Conservation (phyloP, 768 basidiomycete species). For the Phlebiopsis gigantea region DNA sequence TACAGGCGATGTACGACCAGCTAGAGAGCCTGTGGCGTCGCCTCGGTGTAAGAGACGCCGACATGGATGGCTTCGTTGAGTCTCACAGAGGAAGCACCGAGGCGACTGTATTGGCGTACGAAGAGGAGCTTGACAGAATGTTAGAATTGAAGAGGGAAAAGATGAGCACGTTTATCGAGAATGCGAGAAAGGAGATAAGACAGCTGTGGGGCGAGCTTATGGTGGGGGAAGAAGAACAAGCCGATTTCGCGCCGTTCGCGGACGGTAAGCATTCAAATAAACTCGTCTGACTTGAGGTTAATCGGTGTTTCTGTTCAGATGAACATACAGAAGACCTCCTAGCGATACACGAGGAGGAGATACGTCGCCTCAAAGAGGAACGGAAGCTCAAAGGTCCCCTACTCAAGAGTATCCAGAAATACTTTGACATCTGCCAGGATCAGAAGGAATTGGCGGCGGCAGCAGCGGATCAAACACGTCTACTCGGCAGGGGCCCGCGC, state of each 20-base stretch:
- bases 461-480: slow-evolving; percentile 74
- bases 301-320: slow-evolving; percentile 39
- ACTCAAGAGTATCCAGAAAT: slow-evolving; percentile 74
- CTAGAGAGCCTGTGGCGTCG: slow-evolving; percentile 88
- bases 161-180: slow-evolving; percentile 79
- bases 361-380: slow-evolving; percentile 76
- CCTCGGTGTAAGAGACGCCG: slow-evolving; percentile 71
- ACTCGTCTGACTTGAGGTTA: background rate
- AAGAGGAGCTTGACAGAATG: slow-evolving; percentile 88
- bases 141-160: slow-evolving; percentile 81
- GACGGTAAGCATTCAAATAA: slow-evolving; percentile 53
- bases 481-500: slow-evolving; percentile 74
- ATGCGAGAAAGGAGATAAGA: slow-evolving; percentile 76
- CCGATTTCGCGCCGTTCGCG: slow-evolving; percentile 73
- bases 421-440: slow-evolving; percentile 87
- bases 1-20: slow-evolving; percentile 92
- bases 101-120: slow-evolving; percentile 74
- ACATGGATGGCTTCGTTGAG: slow-evolving; percentile 93
- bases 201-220: slow-evolving; percentile 83
- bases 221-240: slow-evolving; percentile 76
- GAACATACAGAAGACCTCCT: slow-evolving; percentile 88
- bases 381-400: slow-evolving; percentile 72
- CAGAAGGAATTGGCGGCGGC: slow-evolving; percentile 82
- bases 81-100: slow-evolving; percentile 77
- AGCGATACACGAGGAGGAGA: slow-evolving; percentile 80